phyloP scores from a whole-genome alignment of 1,284 basidiomycete genomes.

The Lentinus polychrous region DNA sequence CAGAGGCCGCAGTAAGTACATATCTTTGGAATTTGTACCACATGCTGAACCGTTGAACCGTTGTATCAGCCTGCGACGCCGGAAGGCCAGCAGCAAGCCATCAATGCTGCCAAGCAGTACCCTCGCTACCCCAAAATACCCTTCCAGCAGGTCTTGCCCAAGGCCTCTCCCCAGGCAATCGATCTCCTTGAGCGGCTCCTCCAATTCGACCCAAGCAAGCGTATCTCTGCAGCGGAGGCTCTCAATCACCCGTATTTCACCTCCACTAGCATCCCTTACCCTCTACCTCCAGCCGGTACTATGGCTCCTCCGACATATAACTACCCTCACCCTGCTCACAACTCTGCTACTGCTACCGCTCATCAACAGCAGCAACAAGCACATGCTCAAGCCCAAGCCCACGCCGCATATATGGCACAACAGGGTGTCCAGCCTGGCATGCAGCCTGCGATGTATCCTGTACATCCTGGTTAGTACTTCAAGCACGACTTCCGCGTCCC shows the following conservation, averaged over 20 bases:
- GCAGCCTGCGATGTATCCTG: slow-evolving; percentile 1
- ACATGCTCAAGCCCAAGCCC: slow-evolving; percentile 24
- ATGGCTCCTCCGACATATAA: slow-evolving; percentile 67
- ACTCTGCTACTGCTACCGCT: slow-evolving; percentile 47
- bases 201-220: slow-evolving; percentile 93
- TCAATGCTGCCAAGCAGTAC: slow-evolving; percentile 68
- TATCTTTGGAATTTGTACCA: not conserved
- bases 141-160: slow-evolving; percentile 85
- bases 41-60: not conserved
- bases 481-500: too few species aligned
- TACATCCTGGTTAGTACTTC: not conserved
- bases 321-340: slow-evolving; percentile 61
- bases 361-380: slow-evolving; percentile 32
- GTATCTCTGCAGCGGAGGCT: slow-evolving; percentile 89
- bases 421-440: not conserved
- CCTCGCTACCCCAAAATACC: slow-evolving; percentile 90
- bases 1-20: slow-evolving; percentile 74
- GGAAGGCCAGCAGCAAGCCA: slow-evolving; percentile 66
- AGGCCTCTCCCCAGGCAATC: slow-evolving; percentile 88
- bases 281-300: slow-evolving; percentile 43
- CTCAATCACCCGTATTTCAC: slow-evolving; percentile 93
- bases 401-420: slow-evolving; percentile 14
- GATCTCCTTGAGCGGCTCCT: slow-evolving; percentile 93
- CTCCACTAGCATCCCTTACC: slow-evolving; percentile 35
- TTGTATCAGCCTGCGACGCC: slow-evolving; percentile 1